These are phyloP conservation scores for Leccinum obscurum DNA, from an alignment of 768 basidiomycete genomes.

Conservation along the genomic window DNA sequence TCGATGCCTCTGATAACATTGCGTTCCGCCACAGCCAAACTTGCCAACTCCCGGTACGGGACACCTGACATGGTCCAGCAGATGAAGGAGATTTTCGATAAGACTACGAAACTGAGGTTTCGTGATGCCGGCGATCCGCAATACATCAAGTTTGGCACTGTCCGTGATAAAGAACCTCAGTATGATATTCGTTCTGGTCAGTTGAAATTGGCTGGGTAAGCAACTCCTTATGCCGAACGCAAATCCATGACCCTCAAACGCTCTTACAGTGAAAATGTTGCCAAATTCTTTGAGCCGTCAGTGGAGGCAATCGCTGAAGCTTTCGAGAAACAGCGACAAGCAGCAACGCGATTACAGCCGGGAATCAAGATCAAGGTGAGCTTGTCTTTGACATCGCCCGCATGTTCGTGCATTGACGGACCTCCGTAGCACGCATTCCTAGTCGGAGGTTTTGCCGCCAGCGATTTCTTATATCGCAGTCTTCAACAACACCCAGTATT, in stretches of 20 bases:
- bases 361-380: constrained; percentile 30
- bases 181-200: constrained; percentile 38
- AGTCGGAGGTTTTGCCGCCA: not conserved
- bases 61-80: constrained; percentile 30
- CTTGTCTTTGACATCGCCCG: too few species aligned
- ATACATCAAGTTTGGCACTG: constrained; percentile 41
- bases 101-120: constrained; percentile 40
- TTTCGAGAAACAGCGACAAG: constrained; percentile 31
- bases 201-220: constrained; percentile 39
- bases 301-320: constrained; percentile 36
- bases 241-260: not conserved
- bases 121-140: constrained; percentile 34
- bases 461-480: not conserved
- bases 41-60: constrained; percentile 31
- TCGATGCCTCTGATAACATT: not conserved
- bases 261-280: constrained; percentile 34
- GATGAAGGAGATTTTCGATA: constrained; percentile 38
- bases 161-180: constrained; percentile 34
- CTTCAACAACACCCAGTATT: not conserved
- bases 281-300: constrained; percentile 44
- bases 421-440: constrained; percentile 27
- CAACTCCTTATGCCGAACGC: not conserved
- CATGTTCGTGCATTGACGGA: not conserved
- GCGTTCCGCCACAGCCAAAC: constrained; percentile 20
- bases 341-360: constrained; percentile 13